Base-by-base conservation (phyloP, 495 filamentous ascomycete species). In the Hyphodiscus hymeniophilus region DNA sequence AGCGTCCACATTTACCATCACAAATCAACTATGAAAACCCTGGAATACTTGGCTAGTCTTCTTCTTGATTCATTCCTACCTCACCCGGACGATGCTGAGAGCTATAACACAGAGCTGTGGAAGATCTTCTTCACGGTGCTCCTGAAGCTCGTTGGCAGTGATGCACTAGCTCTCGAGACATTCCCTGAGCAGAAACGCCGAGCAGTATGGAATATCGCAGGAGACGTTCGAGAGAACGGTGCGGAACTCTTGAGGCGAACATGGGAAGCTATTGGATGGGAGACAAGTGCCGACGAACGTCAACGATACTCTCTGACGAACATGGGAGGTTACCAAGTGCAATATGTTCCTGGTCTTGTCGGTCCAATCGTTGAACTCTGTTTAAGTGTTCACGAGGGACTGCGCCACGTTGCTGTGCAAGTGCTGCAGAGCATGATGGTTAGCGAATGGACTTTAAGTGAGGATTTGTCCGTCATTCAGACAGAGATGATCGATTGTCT, bases 221-320 rank as follows among this genome's bases (percentile, higher is more conserved):
- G 92, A 17, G 92, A 99, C 71, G 88, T 99, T 42, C 74, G 92
- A 44, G 89, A 97, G 61, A 76, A 88, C 55, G 94, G 92, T 36
- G 91, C 92, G 1, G 81, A 89, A 24, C 68, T 99, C 7, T 66
- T 99, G 38, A 75, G 84, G 31, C 71, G 79, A 17, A 92, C 82
- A 24, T 99, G 92, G 92, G 88, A 94, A 61, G 87, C 91, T 10
- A 94, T 99, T 55, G 92, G 92, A 12, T 99, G 92, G 92, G 92
- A 97, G 58, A 86, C 88, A 0, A 85, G 76, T 35, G 63, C 75
- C 10, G 91, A 95, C 16, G 86, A 91, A 59, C 66, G 66, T 39
- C 67, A 70, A 43, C 75, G 81, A 22, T 96, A 90, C 55, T 84
- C 85, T 3, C 64, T 95, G 35, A 72, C 81, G 45, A 89, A 82